Evolutionary conservation across 2,329 filamentous ascomycete species (phyloP).

Genomic region (Ceratocystiopsis sp.): DNA sequence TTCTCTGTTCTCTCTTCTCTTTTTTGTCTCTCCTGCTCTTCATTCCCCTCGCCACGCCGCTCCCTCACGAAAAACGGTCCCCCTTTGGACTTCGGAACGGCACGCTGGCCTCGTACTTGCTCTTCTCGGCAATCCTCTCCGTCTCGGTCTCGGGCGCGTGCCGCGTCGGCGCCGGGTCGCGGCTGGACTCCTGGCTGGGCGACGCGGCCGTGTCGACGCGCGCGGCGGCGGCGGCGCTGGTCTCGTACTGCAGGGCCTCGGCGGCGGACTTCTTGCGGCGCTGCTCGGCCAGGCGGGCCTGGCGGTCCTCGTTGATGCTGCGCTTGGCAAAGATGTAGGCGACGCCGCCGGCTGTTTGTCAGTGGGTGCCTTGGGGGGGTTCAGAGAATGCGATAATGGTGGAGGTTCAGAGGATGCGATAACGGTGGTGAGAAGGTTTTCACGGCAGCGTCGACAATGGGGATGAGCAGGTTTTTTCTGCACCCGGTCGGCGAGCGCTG

Average conservation of each 20-base stretch:
- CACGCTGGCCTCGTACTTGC: slow-evolving; percentile 70
- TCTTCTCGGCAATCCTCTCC: slow-evolving; percentile 54
- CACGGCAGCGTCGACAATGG: no score
- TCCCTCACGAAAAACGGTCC: slow-evolving; percentile 54
- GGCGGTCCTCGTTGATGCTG: slow-evolving; percentile 81
- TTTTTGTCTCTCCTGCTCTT: no score
- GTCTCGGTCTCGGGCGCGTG: slow-evolving; percentile 60
- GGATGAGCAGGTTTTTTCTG: no score
- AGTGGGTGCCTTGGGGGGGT: no score
- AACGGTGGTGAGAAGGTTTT: no score
- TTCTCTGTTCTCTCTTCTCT: no score
- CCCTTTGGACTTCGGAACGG: slow-evolving; percentile 69
- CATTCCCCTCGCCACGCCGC: no score
- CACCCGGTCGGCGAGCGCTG: no score
- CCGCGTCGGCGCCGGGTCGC: slow-evolving; percentile 68
- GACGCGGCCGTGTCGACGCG: slow-evolving; percentile 40
- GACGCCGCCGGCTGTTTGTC: slow-evolving; percentile 54
- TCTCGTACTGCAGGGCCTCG: slow-evolving; percentile 30
- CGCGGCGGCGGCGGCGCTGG: slow-evolving; percentile 28
- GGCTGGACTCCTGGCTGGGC: slow-evolving; percentile 66
- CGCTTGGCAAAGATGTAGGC: slow-evolving; percentile 95
- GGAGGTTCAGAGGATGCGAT: no score
- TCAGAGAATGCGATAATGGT: no score
- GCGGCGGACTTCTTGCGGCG: slow-evolving; percentile 45
- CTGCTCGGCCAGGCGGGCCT: slow-evolving; percentile 49